Percentiles rank a stretch among this genome's conserved stretches.
Evolutionary conservation across 352 stramenopile species (phyloP).

Genomic region (Phytophthora podocarpi): DNA sequence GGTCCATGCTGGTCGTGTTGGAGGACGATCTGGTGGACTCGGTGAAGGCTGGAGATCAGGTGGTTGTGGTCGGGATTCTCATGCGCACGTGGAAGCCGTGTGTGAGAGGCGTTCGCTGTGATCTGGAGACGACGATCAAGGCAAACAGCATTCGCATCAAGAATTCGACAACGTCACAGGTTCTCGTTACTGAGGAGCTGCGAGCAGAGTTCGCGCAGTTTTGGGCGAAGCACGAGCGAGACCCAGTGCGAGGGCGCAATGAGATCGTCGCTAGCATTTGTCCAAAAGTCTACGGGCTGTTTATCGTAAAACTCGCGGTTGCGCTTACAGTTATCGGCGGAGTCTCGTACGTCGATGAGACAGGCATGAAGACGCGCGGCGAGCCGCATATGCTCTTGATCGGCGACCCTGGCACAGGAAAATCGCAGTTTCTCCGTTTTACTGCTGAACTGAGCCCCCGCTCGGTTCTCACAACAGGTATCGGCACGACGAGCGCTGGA

Average conservation of each 20-base stretch:
- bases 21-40: conserved; percentile 86
- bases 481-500: conserved; percentile 95
- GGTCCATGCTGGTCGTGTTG: conserved; percentile 95
- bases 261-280: conserved; percentile 94
- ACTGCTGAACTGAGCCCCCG: conserved; percentile 93
- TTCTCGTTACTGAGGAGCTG: conserved; percentile 80
- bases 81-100: conserved; percentile 93
- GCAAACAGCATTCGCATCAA: conserved; percentile 77
- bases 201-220: conserved; percentile 92
- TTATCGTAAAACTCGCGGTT: conserved; percentile 93
- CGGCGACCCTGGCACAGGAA: conserved; percentile 83
- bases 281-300: conserved; percentile 94
- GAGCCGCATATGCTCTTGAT: conserved; percentile 89
- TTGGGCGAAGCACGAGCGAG: conserved; percentile 68
- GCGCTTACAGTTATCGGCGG: conserved; percentile 94
- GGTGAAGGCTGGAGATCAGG: conserved; percentile 96
- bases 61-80: conserved; percentile 92
- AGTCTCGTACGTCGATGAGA: conserved; percentile 70
- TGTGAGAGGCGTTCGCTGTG: conserved; percentile 83
- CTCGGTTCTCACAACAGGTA: conserved; percentile 96
- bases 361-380: conserved; percentile 78
- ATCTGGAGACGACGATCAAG: conserved; percentile 89
- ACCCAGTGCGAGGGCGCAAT: conserved; percentile 79
- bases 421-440: conserved; percentile 97
- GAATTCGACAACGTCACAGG: conserved; percentile 66